Evolutionary conservation across 2,329 filamentous ascomycete genomes (phyloP), one percentile per base, ranked within the genome.

Genomic region (Trichoderma aggressivum): DNA sequence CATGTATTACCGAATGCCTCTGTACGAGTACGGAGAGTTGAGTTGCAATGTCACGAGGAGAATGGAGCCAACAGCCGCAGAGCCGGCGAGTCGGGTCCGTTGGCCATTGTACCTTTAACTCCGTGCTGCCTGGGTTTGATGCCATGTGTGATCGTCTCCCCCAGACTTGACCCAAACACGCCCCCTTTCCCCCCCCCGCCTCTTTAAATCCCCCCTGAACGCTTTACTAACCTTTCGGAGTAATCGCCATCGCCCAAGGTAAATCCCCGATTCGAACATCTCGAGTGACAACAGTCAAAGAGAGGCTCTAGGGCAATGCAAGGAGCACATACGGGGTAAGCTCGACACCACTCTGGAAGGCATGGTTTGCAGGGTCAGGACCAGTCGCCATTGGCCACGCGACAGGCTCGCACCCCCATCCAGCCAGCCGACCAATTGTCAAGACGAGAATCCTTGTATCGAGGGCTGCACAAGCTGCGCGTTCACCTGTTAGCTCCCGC

Each of bases 361-460:
- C 21, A 56, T 24, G 36, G 26, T 67, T 67, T 47, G 64, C 53
- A 67, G 64, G 53, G 34, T 12, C 64, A 47, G 64, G 53, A 34
- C 64, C 53, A 59, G 53, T 47, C 36, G 53, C 53, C 64, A 70
- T 70, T 70, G 66, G 66, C 66, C 66, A 70, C 64, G 53, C 64
- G 24, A 59, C 39, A n/a, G 26, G 34, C 64, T 47, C 34, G 24
- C 55, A 36, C 21, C 63, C 53, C 50, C 64, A 39, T 39, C 30
- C 24, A 28, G 34, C n/a, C 12, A 16, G 30, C 47, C 55, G 30
- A 18, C 64, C 64, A 67, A 70, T 70, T 62, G 58, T 28, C 59
- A 61, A 24, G n/a, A 67, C 34, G n/a, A 34, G 26, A 65, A 66
- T 39, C 69, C 32, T 39, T 30, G 60, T 47, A 66, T 58, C 28